Percentiles rank a stretch among this genome's conserved stretches.
phyloP scores from a whole-genome alignment of 352 stramenopile species.

The Phytopythium kandeliae region DNA sequence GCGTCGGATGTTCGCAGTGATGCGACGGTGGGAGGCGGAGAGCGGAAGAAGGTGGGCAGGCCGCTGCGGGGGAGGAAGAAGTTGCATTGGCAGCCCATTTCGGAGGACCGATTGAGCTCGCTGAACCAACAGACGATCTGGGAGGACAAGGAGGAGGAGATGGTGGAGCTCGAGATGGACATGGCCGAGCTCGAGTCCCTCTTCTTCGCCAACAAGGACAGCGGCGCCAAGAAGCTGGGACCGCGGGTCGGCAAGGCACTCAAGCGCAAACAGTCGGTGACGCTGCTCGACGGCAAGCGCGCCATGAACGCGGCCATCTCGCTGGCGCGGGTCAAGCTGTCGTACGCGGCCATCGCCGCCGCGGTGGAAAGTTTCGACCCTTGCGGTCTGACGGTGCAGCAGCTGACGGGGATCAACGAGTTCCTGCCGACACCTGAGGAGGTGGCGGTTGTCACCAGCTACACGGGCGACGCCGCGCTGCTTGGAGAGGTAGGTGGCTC shows the following conservation, averaged over 20 bases:
- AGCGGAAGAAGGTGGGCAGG: constrained; percentile 10
- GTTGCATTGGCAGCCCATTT: constrained; percentile 86
- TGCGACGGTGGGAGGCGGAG: background rate
- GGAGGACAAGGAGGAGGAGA: constrained; percentile 73
- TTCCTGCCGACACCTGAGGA: constrained; percentile 94
- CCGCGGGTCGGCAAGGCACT: constrained; percentile 29
- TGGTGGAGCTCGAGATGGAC: constrained; percentile 73
- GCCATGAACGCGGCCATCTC: constrained; percentile 98
- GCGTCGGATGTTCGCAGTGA: background rate
- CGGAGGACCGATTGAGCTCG: constrained; percentile 72
- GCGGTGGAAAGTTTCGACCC: constrained; percentile 67
- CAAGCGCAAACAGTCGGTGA: constrained; percentile 79
- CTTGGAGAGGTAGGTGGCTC: constrained; percentile 54
- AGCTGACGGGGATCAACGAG: constrained; percentile 89
- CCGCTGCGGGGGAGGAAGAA: constrained; percentile 70
- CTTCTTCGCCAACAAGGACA: constrained; percentile 70
- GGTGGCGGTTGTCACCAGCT: constrained; percentile 68
- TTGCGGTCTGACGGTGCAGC: constrained; percentile 53
- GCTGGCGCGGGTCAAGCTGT: constrained; percentile 92
- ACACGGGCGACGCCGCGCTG: constrained; percentile 54
- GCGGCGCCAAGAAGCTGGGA: constrained; percentile 41
- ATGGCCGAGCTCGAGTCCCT: constrained; percentile 85
- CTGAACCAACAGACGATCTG: constrained; percentile 73
- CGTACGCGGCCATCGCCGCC: constrained; percentile 84
- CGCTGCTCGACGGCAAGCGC: constrained; percentile 93